Evolutionary conservation across 176 grass and related monocot genomes (phyloP).

Genomic region (Cenchrus fungigraminus): DNA sequence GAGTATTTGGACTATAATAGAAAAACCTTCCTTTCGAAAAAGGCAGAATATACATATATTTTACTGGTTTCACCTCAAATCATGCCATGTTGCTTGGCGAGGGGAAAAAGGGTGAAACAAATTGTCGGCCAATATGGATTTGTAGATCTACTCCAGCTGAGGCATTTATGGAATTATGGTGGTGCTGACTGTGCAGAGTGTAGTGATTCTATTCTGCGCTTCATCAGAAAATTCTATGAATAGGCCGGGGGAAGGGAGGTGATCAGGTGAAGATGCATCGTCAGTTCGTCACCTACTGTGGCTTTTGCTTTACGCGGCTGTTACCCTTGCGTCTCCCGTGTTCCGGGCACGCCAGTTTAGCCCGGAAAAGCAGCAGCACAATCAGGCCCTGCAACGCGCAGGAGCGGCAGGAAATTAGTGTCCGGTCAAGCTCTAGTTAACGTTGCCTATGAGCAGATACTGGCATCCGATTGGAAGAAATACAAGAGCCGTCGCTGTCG

Average conservation of each 20-base stretch:
- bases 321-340: background rate
- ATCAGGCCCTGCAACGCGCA: background rate
- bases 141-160: conserved; percentile 29
- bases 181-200: background rate
- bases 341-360: background rate
- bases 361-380: conserved; percentile 35
- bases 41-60: background rate
- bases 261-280: background rate
- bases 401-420: background rate
- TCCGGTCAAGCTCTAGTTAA: conserved; percentile 1
- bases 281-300: background rate
- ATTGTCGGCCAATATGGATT: conserved; percentile 1
- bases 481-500: conserved; percentile 9
- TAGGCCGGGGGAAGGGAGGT: too few species aligned
- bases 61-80: conserved; percentile 4
- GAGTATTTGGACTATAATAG: background rate
- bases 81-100: conserved; percentile 2
- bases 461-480: conserved; percentile 28
- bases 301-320: background rate
- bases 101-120: background rate
- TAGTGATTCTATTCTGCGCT: conserved; percentile 21
- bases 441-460: conserved; percentile 21
- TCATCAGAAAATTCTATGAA: background rate
- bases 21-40: background rate
- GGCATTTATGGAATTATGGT: conserved; percentile 41